Percentiles rank a stretch among this genome's conserved stretches.
Conservation (phyloP, 139 green algal genomes). For the Chlorella sp. region DNA sequence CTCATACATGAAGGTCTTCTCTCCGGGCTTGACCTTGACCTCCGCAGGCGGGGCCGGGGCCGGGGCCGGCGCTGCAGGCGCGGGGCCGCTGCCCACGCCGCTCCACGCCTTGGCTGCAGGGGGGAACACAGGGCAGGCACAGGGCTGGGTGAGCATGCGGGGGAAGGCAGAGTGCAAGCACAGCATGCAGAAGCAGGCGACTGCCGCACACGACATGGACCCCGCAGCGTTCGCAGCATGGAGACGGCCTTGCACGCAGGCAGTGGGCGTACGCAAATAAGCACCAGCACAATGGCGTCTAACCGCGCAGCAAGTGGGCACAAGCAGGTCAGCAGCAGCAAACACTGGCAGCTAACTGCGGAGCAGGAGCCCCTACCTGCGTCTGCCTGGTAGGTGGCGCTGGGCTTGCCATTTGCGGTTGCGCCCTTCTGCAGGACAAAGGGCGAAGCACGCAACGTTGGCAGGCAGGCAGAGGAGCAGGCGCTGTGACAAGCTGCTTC, state of each 20-base stretch:
- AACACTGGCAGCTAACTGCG: too few species aligned
- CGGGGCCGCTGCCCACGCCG: slow-evolving; percentile 4
- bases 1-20: slow-evolving; percentile 35
- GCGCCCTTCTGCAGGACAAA: background rate
- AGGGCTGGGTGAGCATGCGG: background rate
- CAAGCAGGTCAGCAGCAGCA: too few species aligned
- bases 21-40: slow-evolving; percentile 21
- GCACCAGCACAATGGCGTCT: background rate
- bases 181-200: too few species aligned
- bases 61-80: background rate
- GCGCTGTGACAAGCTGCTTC: too few species aligned
- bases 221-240: too few species aligned
- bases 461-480: background rate
- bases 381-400: slow-evolving; percentile 35
- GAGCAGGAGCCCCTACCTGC: background rate
- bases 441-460: background rate
- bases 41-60: background rate
- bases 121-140: background rate
- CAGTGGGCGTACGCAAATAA: background rate
- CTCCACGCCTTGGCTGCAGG: slow-evolving; percentile 47
- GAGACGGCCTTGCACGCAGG: too few species aligned
- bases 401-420: background rate
- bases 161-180: too few species aligned
- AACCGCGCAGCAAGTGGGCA: too few species aligned
- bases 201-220: too few species aligned